Base-by-base conservation (phyloP, 2,329 filamentous ascomycete genomes). In the Penicillium capsulatum region DNA sequence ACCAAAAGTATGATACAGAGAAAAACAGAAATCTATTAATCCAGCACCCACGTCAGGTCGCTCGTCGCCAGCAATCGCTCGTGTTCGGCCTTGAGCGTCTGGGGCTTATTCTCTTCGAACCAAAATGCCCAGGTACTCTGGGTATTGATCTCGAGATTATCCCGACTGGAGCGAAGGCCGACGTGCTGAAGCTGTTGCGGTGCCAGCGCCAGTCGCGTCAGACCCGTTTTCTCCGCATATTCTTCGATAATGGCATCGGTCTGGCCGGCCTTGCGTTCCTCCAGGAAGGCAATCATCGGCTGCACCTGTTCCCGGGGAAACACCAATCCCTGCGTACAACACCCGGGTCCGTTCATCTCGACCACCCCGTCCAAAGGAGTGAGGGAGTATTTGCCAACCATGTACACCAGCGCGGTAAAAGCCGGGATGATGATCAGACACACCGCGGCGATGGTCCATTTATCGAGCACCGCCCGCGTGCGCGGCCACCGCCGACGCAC, bases 261-360 rank as follows among this genome's bases (percentile, higher is more conserved):
- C 40, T 57, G 55, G 0, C 55, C 54, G 17, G 28, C 32, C 4
- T 45, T 38, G 14, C 40, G 37, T 3, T 43, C 32, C 3, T 36
- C 29, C 14, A 59, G 37, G 20, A 47, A 53, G 1, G 8, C 39
- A 11, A 53, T 44, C 29, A 60, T 28, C 2, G 30, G 42, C 7
- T 36, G 31, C 6, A 59, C 45, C 27, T 47, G 48, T 7, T 50
- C 36, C 8, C 41, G 35, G 3, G 61, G 58, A 30, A 61, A 64
- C 8, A 65, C 44, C 10, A 63, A 38, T 1, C 50, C 61, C 46
- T 65, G 62, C 2, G 61, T 56, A 32, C 60, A 65, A 40, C 59
- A 65, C 13, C 62, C 62, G 13, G 40, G 45, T 5, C 42, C 36
- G 33, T 60, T 53, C 44, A 57, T 58, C 31, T 54, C 44, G 3